These are phyloP conservation scores for Agaricus subrufescens DNA, from an alignment of 768 basidiomycete genomes.

Conservation along the genomic window DNA sequence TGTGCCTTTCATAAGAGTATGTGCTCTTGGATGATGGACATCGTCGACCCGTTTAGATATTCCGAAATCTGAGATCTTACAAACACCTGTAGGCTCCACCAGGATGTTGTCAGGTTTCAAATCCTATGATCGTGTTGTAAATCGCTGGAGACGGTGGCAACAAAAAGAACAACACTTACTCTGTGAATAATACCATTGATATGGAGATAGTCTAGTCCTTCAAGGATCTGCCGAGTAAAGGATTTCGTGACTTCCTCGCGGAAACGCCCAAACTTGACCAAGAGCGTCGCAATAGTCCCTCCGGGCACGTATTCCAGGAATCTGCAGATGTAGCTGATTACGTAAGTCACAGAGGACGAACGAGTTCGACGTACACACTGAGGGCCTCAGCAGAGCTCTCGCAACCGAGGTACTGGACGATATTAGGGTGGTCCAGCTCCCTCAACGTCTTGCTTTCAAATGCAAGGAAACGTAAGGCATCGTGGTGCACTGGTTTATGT, in stretches of 20 bases:
- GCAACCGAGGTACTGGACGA: constrained; percentile 89
- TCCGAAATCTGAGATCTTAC: constrained; percentile 96
- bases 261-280: constrained; percentile 78
- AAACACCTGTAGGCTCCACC: constrained; percentile 76
- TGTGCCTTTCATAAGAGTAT: constrained; percentile 83
- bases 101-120: constrained; percentile 94
- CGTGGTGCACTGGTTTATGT: constrained; percentile 53
- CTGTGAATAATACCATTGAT: constrained; percentile 80
- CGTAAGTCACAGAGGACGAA: neutral
- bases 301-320: constrained; percentile 96
- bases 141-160: neutral
- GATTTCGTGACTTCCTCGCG: constrained; percentile 80
- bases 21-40: constrained; percentile 50
- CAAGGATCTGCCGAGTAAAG: constrained; percentile 82
- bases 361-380: constrained; percentile 60
- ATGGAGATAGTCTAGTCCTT: constrained; percentile 86
- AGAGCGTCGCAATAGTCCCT: constrained; percentile 79
- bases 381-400: constrained; percentile 71
- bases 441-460: constrained; percentile 84
- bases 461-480: constrained; percentile 76
- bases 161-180: constrained; percentile 31
- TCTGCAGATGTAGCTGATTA: constrained; percentile 31
- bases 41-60: constrained; percentile 89
- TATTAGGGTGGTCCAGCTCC: constrained; percentile 85
- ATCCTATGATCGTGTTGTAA: constrained; percentile 44